Evolutionary conservation across 2,329 filamentous ascomycete species (phyloP), one percentile per base, ranked within the genome.

Genomic region (Pseudogymnoascus sp.): DNA sequence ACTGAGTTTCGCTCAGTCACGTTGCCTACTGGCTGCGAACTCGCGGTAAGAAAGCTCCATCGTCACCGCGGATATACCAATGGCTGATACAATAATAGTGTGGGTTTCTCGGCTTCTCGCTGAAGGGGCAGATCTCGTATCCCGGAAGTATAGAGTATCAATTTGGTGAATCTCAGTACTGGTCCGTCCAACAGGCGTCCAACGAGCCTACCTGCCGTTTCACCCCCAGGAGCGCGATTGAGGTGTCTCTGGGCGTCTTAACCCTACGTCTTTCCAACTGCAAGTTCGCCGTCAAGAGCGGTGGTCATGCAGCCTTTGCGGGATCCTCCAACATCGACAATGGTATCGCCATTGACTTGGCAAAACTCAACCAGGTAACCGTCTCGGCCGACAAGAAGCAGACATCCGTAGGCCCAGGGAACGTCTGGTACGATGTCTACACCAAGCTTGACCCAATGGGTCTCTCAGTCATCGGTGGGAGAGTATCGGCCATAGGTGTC

Each of bases 321-420:
- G 78, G 78, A 63, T 79, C 78, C 38, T 76, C 81, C 1, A 85
- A 77, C 65, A 78, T 80, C 54, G 69, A 76, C 12, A 76, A 72
- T 1, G 80, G 80, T 0, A 72, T 81, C 1, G 69, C 81, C 4
- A 77, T 86, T 63, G 80, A 80, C 14, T 74, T 81, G 9, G 73
- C 70, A 28, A 62, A 64, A 16, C 36, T 71, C 12, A 65, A 66
- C 28, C 20, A 65, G 25, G 61, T 71, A 35, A 63, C 73, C 1
- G 62, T 68, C 6, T 67, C 68, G 11, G 60, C 64, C 1, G 67
- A 73, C 16, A 67, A 69, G 7, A 68, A 63, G 0, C 65, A 67
- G 4, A 73, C 70, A 6, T 66, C 63, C 4, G 65, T 79, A 7
- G 75, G 75, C 0, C 61, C 72, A 3, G 77, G 76, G 8, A 69